Evolutionary conservation across 2,329 filamentous ascomycete genomes (phyloP), one percentile per base, ranked within the genome.

Genomic region (Madurella fahalii): DNA sequence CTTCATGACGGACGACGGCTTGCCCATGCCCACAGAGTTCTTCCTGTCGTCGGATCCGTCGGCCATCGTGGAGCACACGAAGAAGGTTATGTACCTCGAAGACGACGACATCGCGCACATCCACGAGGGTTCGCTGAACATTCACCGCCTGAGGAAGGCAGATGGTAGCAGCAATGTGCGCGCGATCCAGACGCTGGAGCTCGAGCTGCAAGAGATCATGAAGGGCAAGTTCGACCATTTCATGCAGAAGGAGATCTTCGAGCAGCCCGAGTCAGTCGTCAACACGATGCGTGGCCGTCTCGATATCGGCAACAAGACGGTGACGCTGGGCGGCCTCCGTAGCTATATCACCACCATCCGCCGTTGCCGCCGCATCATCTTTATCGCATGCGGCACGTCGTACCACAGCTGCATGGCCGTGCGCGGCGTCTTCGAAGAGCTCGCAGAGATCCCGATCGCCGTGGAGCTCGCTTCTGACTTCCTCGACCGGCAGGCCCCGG

Each of bases 171-270:
- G 90, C 76, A 96, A 97, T 71, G 91, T 97, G 65, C 92, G 94
- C 72, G 90, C 89, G 67, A 99, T 99, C 72, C 94, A 99, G 82
- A 99, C 94, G 53, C 84, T 99, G 53, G 94, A 99, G 81, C 89
- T 99, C 48, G 91, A 99, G 81, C 87, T 99, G 62, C 94, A 99
- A 80, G 92, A 99, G 80, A 99, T 99, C 76, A 99, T 99, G 94
- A 99, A 99, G 87, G 94, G 94, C 75, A 95, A 94, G 72, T 99
- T 97, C 76, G 94, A 99, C 74, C 94, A 99, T 79, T 99, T 96
- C 82, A 99, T 99, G 94, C 94, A 99, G 74, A 99, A 99, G 85
- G 94, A 99, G 75, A 99, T 99, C 69, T 99, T 99, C 74, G 94
- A 99, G 82, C 94, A 99, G 80, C 94, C 94, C 69, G 94, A 99